Evolutionary conservation across 129 eudicot species (phyloP).

Genomic region (Gnaphalium uliginosum): DNA sequence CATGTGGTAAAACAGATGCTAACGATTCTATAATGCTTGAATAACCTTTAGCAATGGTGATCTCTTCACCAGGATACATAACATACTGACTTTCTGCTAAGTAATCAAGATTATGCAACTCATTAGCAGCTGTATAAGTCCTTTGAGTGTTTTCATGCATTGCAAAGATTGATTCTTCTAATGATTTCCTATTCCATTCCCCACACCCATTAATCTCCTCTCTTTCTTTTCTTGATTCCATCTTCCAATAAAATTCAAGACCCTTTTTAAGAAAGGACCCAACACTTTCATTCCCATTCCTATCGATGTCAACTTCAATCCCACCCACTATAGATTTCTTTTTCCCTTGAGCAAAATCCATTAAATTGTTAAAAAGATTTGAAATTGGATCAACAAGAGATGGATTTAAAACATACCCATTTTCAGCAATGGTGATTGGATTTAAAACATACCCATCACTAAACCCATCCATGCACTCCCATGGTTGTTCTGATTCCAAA

Average conservation of each 20-base stretch:
- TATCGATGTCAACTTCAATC: slow-evolving; percentile 22
- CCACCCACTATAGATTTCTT: slow-evolving; percentile 28
- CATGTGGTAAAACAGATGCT: slow-evolving; percentile 70
- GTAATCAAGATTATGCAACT: slow-evolving; percentile 64
- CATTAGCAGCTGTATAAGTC: slow-evolving; percentile 79
- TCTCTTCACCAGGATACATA: slow-evolving; percentile 86
- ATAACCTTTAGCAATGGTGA: slow-evolving; percentile 84
- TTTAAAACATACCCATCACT: slow-evolving; percentile 26
- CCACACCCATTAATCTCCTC: slow-evolving; percentile 31
- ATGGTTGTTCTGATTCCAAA: slow-evolving; percentile 61
- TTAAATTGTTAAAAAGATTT: slow-evolving; percentile 50
- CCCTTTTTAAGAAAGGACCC: slow-evolving; percentile 63
- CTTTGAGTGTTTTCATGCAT: slow-evolving; percentile 80
- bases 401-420: slow-evolving; percentile 54
- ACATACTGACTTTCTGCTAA: slow-evolving; percentile 70
- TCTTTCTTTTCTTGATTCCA: slow-evolving; percentile 24
- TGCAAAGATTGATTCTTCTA: slow-evolving; percentile 65
- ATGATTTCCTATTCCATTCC: slow-evolving; percentile 53
- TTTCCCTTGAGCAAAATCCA: slow-evolving; percentile 60
- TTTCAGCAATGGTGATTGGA: slow-evolving; percentile 67
- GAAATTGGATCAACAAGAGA: slow-evolving; percentile 60
- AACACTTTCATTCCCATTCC: slow-evolving; percentile 38
- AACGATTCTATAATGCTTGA: slow-evolving; percentile 60
- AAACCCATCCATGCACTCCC: slow-evolving; percentile 91
- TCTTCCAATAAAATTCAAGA: slow-evolving; percentile 45